phyloP scores from a whole-genome alignment of 1,284 basidiomycete species.

The Puccinia polysora region DNA sequence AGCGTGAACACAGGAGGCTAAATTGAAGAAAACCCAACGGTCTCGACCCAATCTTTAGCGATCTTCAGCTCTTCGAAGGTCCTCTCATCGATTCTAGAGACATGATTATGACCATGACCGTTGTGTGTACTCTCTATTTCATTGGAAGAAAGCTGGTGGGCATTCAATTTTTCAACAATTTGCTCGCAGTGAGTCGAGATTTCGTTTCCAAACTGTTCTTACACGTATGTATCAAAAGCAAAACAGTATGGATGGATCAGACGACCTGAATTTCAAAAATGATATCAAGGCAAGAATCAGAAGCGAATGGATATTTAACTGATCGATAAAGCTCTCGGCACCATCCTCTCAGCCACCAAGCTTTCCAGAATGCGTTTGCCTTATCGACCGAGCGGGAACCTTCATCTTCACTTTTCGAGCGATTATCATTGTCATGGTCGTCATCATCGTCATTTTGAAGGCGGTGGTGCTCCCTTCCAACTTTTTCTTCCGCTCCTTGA shows the following conservation, averaged over 20 bases:
- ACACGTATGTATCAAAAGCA: not conserved
- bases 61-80: not conserved
- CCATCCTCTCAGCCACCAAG: constrained; percentile 81
- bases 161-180: constrained; percentile 1
- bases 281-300: not conserved
- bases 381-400: not conserved
- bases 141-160: not conserved
- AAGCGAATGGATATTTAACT: constrained; percentile 51
- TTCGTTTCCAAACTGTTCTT: constrained; percentile 17
- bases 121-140: not conserved
- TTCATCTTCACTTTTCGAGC: constrained; percentile 58
- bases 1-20: too few species aligned
- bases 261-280: not conserved
- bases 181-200: constrained; percentile 25
- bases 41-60: constrained; percentile 40
- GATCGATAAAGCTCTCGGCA: constrained; percentile 73
- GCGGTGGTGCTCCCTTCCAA: constrained; percentile 58
- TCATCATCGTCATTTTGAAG: constrained; percentile 62
- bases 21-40: constrained; percentile 24
- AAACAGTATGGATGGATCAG: not conserved
- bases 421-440: constrained; percentile 61
- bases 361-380: constrained; percentile 58
- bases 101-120: not conserved
- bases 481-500: constrained; percentile 6
- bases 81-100: not conserved